Conservation (phyloP, 257 asterid genomes). For the Nicotiana noctiflora region DNA sequence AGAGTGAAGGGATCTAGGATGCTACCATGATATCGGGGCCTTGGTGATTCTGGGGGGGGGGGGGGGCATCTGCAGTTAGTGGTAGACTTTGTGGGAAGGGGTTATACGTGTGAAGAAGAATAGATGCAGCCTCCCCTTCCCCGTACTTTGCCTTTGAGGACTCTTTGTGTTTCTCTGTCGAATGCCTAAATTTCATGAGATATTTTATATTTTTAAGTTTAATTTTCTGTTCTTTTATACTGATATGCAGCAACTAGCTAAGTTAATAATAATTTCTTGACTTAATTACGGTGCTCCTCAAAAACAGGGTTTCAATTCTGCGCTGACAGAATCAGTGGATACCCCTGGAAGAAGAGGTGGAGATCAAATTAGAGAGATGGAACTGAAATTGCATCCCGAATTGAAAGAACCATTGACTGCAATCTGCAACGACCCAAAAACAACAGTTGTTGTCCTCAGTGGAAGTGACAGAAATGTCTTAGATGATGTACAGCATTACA, state of each 20-base stretch:
- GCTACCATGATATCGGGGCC: neutral
- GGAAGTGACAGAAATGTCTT: slow-evolving; percentile 77
- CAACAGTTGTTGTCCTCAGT: slow-evolving; percentile 86
- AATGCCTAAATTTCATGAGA: neutral
- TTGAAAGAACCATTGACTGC: slow-evolving; percentile 53
- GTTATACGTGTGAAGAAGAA: neutral
- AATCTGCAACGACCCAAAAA: slow-evolving; percentile 76
- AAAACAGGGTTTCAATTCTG: slow-evolving; percentile 79
- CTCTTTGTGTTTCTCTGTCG: neutral
- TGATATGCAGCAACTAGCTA: slow-evolving; percentile 5
- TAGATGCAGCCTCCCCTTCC: neutral
- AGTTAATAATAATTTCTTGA: slow-evolving; percentile 10
- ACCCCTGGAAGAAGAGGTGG: slow-evolving; percentile 79
- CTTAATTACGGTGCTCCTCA: slow-evolving; percentile 9
- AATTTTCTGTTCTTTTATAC: slow-evolving; percentile 4
- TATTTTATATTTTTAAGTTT: neutral
- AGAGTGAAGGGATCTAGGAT: neutral
- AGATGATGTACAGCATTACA: slow-evolving; percentile 51
- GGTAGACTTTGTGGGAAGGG: neutral
- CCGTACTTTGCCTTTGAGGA: neutral
- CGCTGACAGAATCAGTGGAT: slow-evolving; percentile 75
- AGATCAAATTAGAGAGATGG: slow-evolving; percentile 96
- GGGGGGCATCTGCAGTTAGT: neutral
- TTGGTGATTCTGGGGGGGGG: neutral
- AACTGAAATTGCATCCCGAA: slow-evolving; percentile 79